phyloP scores from a whole-genome alignment of 2,329 filamentous ascomycete species.

The Amesomyces nigricolor region DNA sequence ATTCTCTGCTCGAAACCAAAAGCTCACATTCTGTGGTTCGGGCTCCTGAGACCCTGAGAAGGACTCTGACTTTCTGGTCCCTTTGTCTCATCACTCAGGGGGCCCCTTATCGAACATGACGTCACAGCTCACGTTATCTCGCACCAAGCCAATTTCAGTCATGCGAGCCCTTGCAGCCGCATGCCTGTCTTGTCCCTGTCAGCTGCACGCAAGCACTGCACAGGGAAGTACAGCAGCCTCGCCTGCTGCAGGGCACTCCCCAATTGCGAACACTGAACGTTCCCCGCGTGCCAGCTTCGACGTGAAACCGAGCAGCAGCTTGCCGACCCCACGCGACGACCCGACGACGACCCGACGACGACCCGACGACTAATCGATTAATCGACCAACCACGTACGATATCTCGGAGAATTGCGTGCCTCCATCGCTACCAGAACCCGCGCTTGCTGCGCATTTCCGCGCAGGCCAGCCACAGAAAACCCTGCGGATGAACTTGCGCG shows the following conservation, averaged over 20 bases:
- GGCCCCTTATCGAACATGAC: neutral
- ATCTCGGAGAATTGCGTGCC: too few relatives aligned
- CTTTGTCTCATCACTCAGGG: too few relatives aligned
- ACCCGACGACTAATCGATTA: too few relatives aligned
- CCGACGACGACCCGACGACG: neutral
- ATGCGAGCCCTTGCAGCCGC: neutral
- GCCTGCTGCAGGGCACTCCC: too few relatives aligned
- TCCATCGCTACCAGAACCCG: neutral
- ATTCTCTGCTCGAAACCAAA: too few relatives aligned
- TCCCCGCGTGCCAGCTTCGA: neutral
- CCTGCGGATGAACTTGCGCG: neutral
- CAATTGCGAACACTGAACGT: neutral
- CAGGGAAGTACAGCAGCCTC: neutral
- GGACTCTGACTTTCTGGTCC: too few relatives aligned
- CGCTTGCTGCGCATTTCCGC: neutral
- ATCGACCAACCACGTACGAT: too few relatives aligned
- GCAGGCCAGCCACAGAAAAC: neutral
- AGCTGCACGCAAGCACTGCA: neutral
- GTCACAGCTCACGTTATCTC: neutral
- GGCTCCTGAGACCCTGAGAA: too few relatives aligned
- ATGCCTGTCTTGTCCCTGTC: neutral
- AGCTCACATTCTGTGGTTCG: too few relatives aligned
- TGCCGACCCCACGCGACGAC: neutral
- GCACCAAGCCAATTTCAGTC: neutral
- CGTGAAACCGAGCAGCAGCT: neutral